Conservation (phyloP, 768 basidiomycete species). For the Hemileccinum rubropunctum region DNA sequence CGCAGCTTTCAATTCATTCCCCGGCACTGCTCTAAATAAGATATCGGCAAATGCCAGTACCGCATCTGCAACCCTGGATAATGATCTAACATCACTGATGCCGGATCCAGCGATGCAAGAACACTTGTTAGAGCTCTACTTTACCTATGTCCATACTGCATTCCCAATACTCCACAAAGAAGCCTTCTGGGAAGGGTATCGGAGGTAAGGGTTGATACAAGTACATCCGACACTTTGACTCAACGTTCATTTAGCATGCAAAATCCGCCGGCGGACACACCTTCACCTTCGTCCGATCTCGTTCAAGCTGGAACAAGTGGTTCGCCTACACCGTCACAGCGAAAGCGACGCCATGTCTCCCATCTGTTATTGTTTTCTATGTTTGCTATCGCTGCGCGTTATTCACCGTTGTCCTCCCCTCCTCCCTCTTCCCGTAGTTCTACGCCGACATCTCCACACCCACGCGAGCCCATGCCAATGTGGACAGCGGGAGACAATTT, state of each 20-base stretch:
- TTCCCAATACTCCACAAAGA: conserved; percentile 77
- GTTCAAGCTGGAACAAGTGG: conserved; percentile 14
- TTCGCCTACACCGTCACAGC: conserved; percentile 37
- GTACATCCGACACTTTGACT: background rate
- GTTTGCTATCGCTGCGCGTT: conserved; percentile 80
- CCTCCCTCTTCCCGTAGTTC: conserved; percentile 29
- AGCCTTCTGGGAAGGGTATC: conserved; percentile 61
- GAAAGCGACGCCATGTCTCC: conserved; percentile 49
- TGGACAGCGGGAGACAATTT: conserved; percentile 80
- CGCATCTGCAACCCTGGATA: conserved; percentile 24
- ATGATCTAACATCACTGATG: conserved; percentile 43
- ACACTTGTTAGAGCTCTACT: conserved; percentile 73
- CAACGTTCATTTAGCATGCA: conserved; percentile 18
- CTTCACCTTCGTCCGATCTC: conserved; percentile 28
- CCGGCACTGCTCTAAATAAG: conserved; percentile 4
- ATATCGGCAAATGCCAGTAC: conserved; percentile 4
- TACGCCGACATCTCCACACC: conserved; percentile 32
- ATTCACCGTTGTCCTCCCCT: conserved; percentile 36
- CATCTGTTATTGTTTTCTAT: conserved; percentile 76
- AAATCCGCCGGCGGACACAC: conserved; percentile 28
- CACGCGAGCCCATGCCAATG: conserved; percentile 56
- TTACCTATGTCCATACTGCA: conserved; percentile 74
- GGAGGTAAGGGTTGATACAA: conserved; percentile 30
- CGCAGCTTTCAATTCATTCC: conserved; percentile 1
- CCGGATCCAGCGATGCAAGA: conserved; percentile 61